Base-by-base conservation (phyloP, 2,329 filamentous ascomycete species). In the Leptographium radiaticola region DNA sequence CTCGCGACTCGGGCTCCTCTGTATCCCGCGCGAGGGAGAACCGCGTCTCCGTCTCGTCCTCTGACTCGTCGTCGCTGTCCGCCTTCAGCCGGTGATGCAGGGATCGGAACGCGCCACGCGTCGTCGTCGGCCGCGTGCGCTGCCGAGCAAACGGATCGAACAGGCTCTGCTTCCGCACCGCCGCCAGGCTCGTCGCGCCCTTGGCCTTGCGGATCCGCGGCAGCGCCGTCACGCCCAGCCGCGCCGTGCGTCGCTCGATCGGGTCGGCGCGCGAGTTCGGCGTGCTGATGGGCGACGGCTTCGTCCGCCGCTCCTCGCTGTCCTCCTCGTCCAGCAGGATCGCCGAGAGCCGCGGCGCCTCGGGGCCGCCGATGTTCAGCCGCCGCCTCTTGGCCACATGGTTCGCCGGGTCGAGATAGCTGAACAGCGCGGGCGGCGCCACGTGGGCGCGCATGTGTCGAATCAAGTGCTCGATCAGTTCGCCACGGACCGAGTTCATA, bases 381-480 rank as follows among this genome's bases (percentile, higher is more conserved):
- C 83, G 87, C 57, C 86, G 80, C 56, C 91, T 79, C 68, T 88
- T 94, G n/a, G 82, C 78, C 2, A 75, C 74, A 67, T 95, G 89
- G 55, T 89, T 86, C 53, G 78, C 78, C 5, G 93, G 90, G 59
- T 95, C 84, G 55, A 98, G 78, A 63, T 84, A 89, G 44, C 89
- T 80, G 60, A 87, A 86, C 40, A 98, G 75, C 45, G 83, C 78
- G 3, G 89, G 89, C 8, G 84, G 87, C 10, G 87, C 90, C 49
- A 97, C 83, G 62, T 91, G 86, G 46, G 85, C 86, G 61, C 90
- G 89, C 63, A 97, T 87, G 65, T 96, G 89, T 59, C 86, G 81
- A 58, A 97, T 81, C 39, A 98, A 73, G 66, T 94, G 93, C 64
- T 94, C 87, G 56, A 81, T 83, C 64, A 98, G 74, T 66, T 97